Percentiles rank a stretch among this genome's conserved stretches.
These are phyloP conservation scores for Candida palmyrensis DNA, from an alignment of 805 yeast species.

Conservation along the genomic window DNA sequence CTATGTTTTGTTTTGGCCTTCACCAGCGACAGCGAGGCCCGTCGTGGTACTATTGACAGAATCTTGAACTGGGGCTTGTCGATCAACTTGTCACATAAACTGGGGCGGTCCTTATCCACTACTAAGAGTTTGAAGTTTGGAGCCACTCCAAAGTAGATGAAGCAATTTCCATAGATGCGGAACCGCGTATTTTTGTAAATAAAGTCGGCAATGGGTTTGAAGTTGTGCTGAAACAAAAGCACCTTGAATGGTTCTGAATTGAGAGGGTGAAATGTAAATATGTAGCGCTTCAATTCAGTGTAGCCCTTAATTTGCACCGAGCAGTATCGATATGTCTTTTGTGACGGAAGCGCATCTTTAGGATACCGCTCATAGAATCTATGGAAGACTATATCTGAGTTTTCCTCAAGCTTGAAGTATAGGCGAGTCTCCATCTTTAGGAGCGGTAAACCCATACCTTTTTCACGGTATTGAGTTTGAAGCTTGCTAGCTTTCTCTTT, in stretches of 20 bases:
- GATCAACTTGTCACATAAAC: constrained; percentile 29
- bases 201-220: constrained; percentile 36
- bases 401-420: constrained; percentile 27
- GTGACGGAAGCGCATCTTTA: constrained; percentile 6
- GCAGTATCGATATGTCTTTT: constrained; percentile 28
- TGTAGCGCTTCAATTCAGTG: constrained; percentile 21
- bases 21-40: constrained; percentile 1
- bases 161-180: constrained; percentile 32
- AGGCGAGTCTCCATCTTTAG: constrained; percentile 28
- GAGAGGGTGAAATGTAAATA: constrained; percentile 22
- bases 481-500: constrained; percentile 24
- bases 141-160: constrained; percentile 25
- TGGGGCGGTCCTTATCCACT: constrained; percentile 29
- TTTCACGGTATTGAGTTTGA: constrained; percentile 24
- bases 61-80: constrained; percentile 24
- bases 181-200: constrained; percentile 30
- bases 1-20: not conserved
- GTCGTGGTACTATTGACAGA: constrained; percentile 12
- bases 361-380: constrained; percentile 26
- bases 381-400: constrained; percentile 30
- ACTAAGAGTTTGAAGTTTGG: constrained; percentile 29
- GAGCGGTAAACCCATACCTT: constrained; percentile 34
- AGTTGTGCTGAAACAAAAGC: constrained; percentile 28
- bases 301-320: constrained; percentile 24
- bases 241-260: constrained; percentile 17